Conservation (phyloP, 2,329 filamentous ascomycete genomes). For the Gyromitra esculenta region DNA sequence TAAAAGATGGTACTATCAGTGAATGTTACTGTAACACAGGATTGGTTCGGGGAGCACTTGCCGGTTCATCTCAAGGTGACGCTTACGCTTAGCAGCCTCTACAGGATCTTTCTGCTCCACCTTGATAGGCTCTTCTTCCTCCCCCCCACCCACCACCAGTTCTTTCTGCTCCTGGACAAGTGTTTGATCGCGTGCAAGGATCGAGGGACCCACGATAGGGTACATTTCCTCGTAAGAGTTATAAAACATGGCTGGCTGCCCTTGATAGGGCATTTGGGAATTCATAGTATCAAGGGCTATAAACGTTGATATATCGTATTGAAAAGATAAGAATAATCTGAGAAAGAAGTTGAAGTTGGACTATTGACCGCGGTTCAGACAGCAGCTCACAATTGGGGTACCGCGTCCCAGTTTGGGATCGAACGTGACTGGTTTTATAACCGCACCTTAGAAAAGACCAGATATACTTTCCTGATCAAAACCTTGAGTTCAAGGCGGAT, state of each 20-base stretch:
- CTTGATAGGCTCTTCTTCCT: neutral
- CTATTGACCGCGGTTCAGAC: neutral
- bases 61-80: constrained; percentile 14
- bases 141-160: neutral
- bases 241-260: neutral
- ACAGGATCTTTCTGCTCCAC: neutral
- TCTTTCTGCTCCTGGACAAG: neutral
- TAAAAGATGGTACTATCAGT: neutral
- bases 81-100: neutral
- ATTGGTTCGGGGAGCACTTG: neutral
- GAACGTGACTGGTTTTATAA: neutral
- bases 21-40: neutral
- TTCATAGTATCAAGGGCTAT: neutral
- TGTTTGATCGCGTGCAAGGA: neutral
- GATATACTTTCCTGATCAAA: neutral
- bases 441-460: neutral
- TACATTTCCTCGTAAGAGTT: neutral
- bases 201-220: neutral
- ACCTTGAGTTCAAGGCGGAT: neutral
- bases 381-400: neutral
- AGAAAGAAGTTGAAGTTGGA: neutral
- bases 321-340: neutral
- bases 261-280: neutral
- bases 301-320: neutral
- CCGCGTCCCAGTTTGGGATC: neutral